phyloP scores from a whole-genome alignment of 306 rosid species.

The Hippophae rhamnoides region DNA sequence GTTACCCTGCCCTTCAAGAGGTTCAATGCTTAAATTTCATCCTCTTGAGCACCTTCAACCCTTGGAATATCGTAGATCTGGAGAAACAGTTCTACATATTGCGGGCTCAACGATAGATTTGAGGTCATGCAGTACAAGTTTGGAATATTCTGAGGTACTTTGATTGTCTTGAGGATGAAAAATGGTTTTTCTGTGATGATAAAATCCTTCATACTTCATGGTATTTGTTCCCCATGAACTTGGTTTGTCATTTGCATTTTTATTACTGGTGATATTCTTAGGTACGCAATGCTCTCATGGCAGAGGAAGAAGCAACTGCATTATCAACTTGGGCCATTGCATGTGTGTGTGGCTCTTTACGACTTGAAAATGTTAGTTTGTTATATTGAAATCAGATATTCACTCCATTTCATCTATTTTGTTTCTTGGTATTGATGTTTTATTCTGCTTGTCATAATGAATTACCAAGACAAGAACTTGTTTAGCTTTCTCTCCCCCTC shows the following conservation, averaged over 20 bases:
- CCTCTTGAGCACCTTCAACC: conserved; percentile 62
- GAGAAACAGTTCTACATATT: conserved; percentile 30
- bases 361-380: conserved; percentile 79
- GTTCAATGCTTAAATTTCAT: conserved; percentile 56
- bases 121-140: conserved; percentile 54
- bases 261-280: conserved; percentile 35
- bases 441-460: not conserved
- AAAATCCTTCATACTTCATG: not conserved
- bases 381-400: conserved; percentile 1
- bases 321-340: conserved; percentile 91
- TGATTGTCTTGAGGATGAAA: no score
- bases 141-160: conserved; percentile 58
- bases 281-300: conserved; percentile 69
- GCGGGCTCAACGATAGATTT: conserved; percentile 63
- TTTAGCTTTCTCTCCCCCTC: no score
- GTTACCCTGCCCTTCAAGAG: conserved; percentile 51
- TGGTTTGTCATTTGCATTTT: conserved; percentile 4
- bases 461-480: not conserved
- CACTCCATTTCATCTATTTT: not conserved
- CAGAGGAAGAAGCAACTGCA: conserved; percentile 90
- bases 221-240: conserved; percentile 5
- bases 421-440: not conserved
- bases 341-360: conserved; percentile 85
- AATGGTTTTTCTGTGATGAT: not conserved
- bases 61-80: conserved; percentile 48